Percentiles rank a stretch among this genome's conserved stretches.
Conservation (phyloP, 2,329 filamentous ascomycete species). For the Diplodia intermedia region DNA sequence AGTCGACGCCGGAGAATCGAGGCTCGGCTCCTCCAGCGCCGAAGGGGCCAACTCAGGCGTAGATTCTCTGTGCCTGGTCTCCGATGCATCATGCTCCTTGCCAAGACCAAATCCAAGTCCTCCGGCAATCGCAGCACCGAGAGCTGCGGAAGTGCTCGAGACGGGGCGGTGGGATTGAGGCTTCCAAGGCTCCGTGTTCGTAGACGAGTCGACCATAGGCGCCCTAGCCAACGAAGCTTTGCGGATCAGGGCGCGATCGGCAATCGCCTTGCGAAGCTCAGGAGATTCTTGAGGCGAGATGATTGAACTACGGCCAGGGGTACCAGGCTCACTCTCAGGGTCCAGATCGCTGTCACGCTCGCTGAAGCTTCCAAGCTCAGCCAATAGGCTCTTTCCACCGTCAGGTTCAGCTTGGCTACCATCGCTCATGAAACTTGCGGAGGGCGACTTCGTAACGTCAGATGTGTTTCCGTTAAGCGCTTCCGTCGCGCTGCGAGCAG, state of each 20-base stretch:
- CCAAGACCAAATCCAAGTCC: constrained; percentile 40
- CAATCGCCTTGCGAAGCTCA: constrained; percentile 22
- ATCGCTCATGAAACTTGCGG: constrained; percentile 57
- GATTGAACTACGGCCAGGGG: constrained; percentile 27
- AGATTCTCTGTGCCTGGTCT: constrained; percentile 5
- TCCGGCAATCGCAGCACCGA: constrained; percentile 35
- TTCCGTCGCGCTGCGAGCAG: constrained; percentile 59
- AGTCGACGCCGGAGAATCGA: constrained; percentile 23
- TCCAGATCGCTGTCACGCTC: constrained; percentile 72
- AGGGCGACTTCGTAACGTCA: constrained; percentile 60
- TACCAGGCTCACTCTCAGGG: constrained; percentile 44
- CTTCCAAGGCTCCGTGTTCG: constrained; percentile 68
- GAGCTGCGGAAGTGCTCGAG: constrained; percentile 37
- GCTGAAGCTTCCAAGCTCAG: constrained; percentile 83
- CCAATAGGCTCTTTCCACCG: constrained; percentile 81
- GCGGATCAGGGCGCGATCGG: constrained; percentile 28
- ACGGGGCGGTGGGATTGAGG: constrained; percentile 42
- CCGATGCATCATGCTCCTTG: constrained; percentile 20
- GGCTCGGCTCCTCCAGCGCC: constrained; percentile 24
- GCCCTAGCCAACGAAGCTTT: constrained; percentile 37
- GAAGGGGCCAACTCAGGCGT: constrained; percentile 31
- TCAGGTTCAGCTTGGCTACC: constrained; percentile 55
- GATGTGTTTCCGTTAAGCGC: constrained; percentile 63
- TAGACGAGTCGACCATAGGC: constrained; percentile 65
- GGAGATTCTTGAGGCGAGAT: constrained; percentile 30